Evolutionary conservation across 805 yeast species (phyloP).

Genomic region (Sugiyamaella chiloensis): DNA sequence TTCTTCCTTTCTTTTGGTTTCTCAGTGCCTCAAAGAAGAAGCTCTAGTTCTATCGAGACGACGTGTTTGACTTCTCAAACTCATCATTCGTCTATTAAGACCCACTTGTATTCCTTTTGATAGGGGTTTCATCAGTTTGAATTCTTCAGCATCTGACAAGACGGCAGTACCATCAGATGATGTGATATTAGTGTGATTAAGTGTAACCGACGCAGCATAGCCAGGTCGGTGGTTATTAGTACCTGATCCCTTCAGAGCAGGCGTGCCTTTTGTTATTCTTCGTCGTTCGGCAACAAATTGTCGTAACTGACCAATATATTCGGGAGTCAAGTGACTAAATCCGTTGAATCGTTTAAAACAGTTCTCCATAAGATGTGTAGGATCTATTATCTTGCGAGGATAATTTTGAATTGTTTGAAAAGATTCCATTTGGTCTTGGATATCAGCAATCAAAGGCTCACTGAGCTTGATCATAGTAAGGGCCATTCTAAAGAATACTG

Average conservation of each 20-base stretch:
- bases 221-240: neutral
- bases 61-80: conserved; percentile 7
- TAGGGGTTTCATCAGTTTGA: conserved; percentile 12
- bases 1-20: no score
- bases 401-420: conserved; percentile 83
- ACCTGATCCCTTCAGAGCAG: neutral
- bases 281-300: conserved; percentile 62
- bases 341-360: conserved; percentile 27
- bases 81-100: conserved; percentile 16
- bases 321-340: conserved; percentile 74
- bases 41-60: conserved; percentile 7
- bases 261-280: conserved; percentile 3
- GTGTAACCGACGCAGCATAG: conserved; percentile 1
- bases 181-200: neutral
- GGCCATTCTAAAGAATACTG: conserved; percentile 77
- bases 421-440: conserved; percentile 52
- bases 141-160: conserved; percentile 17
- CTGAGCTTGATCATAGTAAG: conserved; percentile 73
- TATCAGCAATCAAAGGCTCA: conserved; percentile 55
- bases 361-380: conserved; percentile 21
- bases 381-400: conserved; percentile 59
- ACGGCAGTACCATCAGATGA: neutral
- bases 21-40: no score
- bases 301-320: conserved; percentile 74
- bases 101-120: conserved; percentile 7